A percentile compares a stretch with the other conserved stretches of the same genome.
These are phyloP conservation scores for Metschnikowia cerradonensis DNA, from an alignment of 805 yeast genomes.

Conservation along the genomic window DNA sequence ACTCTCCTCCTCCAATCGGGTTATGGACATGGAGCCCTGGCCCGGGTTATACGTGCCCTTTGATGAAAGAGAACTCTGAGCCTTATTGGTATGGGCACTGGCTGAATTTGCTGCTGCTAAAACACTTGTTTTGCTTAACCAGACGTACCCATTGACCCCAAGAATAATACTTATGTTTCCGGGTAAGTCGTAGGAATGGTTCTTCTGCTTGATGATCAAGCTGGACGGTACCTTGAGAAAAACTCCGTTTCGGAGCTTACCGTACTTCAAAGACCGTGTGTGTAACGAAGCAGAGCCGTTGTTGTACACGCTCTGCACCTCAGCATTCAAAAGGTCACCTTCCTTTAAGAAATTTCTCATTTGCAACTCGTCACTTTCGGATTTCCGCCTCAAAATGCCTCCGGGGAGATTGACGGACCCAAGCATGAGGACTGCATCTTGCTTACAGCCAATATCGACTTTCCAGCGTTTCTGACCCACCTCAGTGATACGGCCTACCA, in stretches of 20 bases:
- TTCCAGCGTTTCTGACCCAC: constrained; percentile 95
- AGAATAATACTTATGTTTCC: constrained; percentile 89
- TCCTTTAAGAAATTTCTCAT: constrained; percentile 94
- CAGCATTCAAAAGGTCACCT: constrained; percentile 93
- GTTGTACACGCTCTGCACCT: constrained; percentile 82
- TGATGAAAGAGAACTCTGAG: constrained; percentile 38
- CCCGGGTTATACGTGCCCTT: constrained; percentile 48
- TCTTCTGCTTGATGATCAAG: constrained; percentile 76
- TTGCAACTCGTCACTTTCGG: constrained; percentile 92
- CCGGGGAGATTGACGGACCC: constrained; percentile 98
- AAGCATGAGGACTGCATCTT: constrained; percentile 85
- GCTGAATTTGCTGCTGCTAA: constrained; percentile 19
- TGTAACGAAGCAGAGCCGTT: constrained; percentile 94
- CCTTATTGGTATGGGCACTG: constrained; percentile 25
- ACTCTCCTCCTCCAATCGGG: constrained; percentile 86
- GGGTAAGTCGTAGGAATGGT: constrained; percentile 84
- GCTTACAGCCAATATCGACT: constrained; percentile 93
- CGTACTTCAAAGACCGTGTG: constrained; percentile 92
- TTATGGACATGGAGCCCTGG: constrained; percentile 62
- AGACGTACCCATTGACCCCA: constrained; percentile 92
- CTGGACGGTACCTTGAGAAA: constrained; percentile 79
- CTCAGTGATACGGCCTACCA: constrained; percentile 89
- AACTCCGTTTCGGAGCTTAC: constrained; percentile 88
- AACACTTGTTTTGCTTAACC: constrained; percentile 71
- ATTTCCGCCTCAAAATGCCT: constrained; percentile 88